Evolutionary conservation across 352 stramenopile genomes (phyloP), one percentile per base, ranked within the genome.

Genomic region (Pythium aristosporum): DNA sequence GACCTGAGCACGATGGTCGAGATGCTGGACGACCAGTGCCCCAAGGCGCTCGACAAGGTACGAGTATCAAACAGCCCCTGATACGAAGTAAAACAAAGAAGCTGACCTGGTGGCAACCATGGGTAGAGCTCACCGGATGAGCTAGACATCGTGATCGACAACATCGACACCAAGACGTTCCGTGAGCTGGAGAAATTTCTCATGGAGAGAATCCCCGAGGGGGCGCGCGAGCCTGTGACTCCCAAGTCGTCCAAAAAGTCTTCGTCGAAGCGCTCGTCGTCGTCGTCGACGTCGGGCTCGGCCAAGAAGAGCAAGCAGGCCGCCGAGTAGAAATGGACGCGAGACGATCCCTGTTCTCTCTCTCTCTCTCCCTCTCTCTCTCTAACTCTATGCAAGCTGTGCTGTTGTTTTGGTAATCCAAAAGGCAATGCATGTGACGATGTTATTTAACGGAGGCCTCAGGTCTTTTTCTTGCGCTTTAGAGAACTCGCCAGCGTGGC

Each of bases 91-190:
- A 39, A 34, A 15, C 16, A 50, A 7, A 25, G 8, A 48, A 12
- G 44, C n/a, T 25, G n/a, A 50, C 21, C 20, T 16, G n/a, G 6
- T 25, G 34, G 34, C 11, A 13, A 39, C n/a, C 28, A 5, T 57
- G 16, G 7, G 20, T 39, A 88, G 82, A 92, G 78, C 48, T 91
- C 87, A 13, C 79, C 86, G 8, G 89, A 97, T 57, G 87, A 96
- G 60, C 57, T 97, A 46, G 89, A 97, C 43, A 91, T 97, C 60
- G 79, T 95, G 43, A 77, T 97, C 32, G 89, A 97, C 66, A 73
- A 82, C 47, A 94, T 97, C 54, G 88, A 96, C 68, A 76, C 77
- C 59, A 92, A 92, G 65, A 96, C 87, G 36, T 97, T 97, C 72
- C 85, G 85, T 42, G 85, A 92, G 10, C 48, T 96, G 55, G 79